Percentiles rank a stretch among this genome's conserved stretches.
These are phyloP conservation scores for Talaromyces islandicus DNA, from an alignment of 2,329 filamentous ascomycete genomes.

Conservation along the genomic window DNA sequence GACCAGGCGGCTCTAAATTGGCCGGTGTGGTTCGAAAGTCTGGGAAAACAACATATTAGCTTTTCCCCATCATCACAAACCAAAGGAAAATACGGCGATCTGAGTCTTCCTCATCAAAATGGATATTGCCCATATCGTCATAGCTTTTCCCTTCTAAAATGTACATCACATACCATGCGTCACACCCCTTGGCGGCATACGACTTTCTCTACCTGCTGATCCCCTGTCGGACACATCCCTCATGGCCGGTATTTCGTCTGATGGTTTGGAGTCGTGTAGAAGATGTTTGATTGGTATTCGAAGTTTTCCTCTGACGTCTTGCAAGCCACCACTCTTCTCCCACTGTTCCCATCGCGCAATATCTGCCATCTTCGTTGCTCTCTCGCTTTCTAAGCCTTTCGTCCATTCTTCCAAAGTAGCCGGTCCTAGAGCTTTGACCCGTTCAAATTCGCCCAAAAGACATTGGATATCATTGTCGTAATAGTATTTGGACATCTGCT, in stretches of 20 bases:
- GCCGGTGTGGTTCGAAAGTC: not conserved
- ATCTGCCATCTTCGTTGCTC: slow-evolving; percentile 56
- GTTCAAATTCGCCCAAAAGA: slow-evolving; percentile 57
- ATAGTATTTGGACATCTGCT: slow-evolving; percentile 60
- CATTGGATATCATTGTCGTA: slow-evolving; percentile 57
- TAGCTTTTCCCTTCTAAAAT: not conserved
- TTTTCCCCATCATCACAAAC: not conserved
- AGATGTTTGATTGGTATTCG: not conserved
- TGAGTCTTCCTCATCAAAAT: not conserved
- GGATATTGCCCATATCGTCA: not conserved
- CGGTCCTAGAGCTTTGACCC: slow-evolving; percentile 60
- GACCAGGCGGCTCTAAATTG: not conserved
- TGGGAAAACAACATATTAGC: not conserved
- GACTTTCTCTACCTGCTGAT: not conserved
- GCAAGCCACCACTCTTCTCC: slow-evolving; percentile 44
- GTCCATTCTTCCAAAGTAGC: slow-evolving; percentile 71
- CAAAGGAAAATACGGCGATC: not conserved
- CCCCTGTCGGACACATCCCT: not conserved
- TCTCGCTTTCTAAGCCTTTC: slow-evolving; percentile 63
- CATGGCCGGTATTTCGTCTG: not conserved
- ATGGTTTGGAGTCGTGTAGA: not conserved
- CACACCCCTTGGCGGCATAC: not conserved
- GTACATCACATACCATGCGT: not conserved
- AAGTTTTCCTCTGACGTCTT: slow-evolving; percentile 6
- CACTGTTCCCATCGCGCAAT: slow-evolving; percentile 70